Conservation (phyloP, 2,329 filamentous ascomycete species). For the Clonostachys sp. region DNA sequence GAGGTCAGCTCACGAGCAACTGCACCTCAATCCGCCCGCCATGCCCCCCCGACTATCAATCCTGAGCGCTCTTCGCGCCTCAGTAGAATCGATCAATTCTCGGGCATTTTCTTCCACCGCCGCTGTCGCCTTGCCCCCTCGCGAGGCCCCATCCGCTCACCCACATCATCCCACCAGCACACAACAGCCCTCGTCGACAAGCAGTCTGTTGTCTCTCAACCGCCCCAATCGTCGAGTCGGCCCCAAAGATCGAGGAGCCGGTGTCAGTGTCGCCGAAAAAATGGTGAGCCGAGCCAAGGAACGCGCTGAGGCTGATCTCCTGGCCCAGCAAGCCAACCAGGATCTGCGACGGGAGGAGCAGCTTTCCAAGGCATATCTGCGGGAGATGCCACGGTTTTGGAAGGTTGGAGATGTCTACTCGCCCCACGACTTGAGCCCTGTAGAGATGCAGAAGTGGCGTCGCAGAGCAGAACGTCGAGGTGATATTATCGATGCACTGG, state of each 20-base stretch:
- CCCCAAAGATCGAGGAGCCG: conserved; percentile 3
- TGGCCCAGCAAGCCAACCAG: conserved; percentile 23
- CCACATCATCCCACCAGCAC: not conserved
- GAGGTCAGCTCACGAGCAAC: too few relatives aligned
- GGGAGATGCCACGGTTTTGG: conserved; percentile 68
- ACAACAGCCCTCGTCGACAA: conserved; percentile 9
- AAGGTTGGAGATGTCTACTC: conserved; percentile 79
- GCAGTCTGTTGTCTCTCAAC: conserved; percentile 14
- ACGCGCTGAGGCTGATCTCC: conserved; percentile 10
- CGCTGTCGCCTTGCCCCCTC: conserved; percentile 10
- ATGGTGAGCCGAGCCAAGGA: conserved; percentile 16
- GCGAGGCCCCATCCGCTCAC: not conserved
- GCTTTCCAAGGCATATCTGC: conserved; percentile 47
- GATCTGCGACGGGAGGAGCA: conserved; percentile 31
- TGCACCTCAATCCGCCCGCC: conserved; percentile 7
- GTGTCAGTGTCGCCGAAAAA: conserved; percentile 12
- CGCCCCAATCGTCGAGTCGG: conserved; percentile 11
- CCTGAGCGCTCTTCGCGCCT: conserved; percentile 11
- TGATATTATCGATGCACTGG: conserved; percentile 78
- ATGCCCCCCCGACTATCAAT: conserved; percentile 35
- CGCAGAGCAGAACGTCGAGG: conserved; percentile 47
- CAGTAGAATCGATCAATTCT: conserved; percentile 7
- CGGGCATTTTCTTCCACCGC: conserved; percentile 22
- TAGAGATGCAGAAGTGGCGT: conserved; percentile 80
- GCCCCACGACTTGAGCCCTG: conserved; percentile 76